phyloP scores from a whole-genome alignment of 1,284 basidiomycete species.

The Austroboletus novae-zelandiae region DNA sequence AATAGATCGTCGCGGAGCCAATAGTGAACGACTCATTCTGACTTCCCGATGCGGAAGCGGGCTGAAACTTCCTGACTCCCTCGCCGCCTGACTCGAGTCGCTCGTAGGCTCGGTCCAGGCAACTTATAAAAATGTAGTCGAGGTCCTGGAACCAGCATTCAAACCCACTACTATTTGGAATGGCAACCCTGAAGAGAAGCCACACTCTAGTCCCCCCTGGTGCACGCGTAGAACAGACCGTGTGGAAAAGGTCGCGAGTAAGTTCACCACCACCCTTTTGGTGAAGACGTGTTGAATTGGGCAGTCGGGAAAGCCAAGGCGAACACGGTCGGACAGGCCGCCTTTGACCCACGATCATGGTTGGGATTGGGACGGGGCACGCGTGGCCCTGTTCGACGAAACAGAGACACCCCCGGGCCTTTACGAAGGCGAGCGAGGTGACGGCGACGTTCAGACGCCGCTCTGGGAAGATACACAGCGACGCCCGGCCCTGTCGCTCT shows the following conservation, averaged over 20 bases:
- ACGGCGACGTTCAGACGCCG: background rate
- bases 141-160: background rate
- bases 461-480: constrained; percentile 2
- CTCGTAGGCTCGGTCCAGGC: background rate
- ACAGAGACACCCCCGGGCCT: background rate
- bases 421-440: background rate
- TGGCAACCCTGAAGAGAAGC: constrained; percentile 22
- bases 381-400: constrained; percentile 4
- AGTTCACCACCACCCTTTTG: background rate
- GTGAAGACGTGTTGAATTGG: background rate
- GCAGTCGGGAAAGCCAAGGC: constrained; percentile 22
- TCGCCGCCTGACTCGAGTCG: constrained; percentile 7
- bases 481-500: constrained; percentile 13
- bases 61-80: background rate
- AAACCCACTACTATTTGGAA: background rate
- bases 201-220: constrained; percentile 14
- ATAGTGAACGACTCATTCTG: background rate
- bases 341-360: constrained; percentile 16
- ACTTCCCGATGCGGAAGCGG: background rate
- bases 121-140: constrained; percentile 14
- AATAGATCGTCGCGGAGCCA: background rate
- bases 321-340: constrained; percentile 11
- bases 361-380: constrained; percentile 26
- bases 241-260: constrained; percentile 18
- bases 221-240: constrained; percentile 4